Percentiles rank a stretch among this genome's conserved stretches.
Conservation (phyloP, 1,284 basidiomycete genomes). For the Singerocomus inundabilis region DNA sequence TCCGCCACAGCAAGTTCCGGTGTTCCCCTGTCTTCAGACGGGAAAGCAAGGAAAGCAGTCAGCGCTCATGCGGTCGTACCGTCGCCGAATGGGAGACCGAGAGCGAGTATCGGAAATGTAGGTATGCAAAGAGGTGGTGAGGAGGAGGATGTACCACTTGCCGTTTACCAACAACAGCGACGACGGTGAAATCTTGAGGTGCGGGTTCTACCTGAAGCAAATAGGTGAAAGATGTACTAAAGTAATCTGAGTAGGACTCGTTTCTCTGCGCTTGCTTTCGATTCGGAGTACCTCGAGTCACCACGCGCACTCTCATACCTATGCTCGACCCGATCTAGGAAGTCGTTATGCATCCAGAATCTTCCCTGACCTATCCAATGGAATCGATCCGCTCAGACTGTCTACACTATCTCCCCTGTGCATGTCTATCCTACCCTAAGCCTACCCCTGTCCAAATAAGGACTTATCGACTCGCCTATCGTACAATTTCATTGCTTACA, state of each 20-base stretch:
- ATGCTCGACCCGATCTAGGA: conserved; percentile 26
- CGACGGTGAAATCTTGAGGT: conserved; percentile 42
- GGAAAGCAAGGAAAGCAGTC: conserved; percentile 58
- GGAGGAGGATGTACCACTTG: conserved; percentile 75
- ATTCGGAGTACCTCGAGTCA: conserved; percentile 11
- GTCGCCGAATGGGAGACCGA: conserved; percentile 41
- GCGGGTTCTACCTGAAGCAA: neutral
- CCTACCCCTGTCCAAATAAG: conserved; percentile 20
- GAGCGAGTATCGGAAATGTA: conserved; percentile 35
- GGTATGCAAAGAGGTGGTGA: conserved; percentile 43
- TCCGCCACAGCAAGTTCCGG: conserved; percentile 59
- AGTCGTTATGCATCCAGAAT: conserved; percentile 25
- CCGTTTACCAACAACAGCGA: conserved; percentile 72
- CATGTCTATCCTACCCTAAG: conserved; percentile 27
- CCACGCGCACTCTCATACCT: conserved; percentile 1
- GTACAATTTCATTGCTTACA: conserved; percentile 32
- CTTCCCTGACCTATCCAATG: conserved; percentile 23
- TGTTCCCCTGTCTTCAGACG: conserved; percentile 45
- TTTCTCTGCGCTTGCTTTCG: neutral
- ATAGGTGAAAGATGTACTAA: conserved; percentile 9
- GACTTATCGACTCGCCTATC: conserved; percentile 30
- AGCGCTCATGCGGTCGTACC: conserved; percentile 60
- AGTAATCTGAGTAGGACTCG: conserved; percentile 9
- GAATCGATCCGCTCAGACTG: conserved; percentile 20
- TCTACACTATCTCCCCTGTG: conserved; percentile 25